Base-by-base conservation (phyloP, 108 stramenopile species). In the Schizochytrium sp. region DNA sequence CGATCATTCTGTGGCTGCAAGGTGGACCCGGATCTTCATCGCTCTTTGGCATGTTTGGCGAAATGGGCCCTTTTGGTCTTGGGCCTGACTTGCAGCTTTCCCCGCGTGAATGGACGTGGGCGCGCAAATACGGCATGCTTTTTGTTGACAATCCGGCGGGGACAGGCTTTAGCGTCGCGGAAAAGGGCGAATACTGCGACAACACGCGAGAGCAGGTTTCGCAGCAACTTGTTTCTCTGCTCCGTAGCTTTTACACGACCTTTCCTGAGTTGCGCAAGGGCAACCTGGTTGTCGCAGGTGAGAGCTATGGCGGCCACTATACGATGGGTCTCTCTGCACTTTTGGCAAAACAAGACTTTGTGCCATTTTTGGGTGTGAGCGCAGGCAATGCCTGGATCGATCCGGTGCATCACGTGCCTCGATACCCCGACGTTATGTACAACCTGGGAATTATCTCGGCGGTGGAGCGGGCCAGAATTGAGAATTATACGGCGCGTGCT, bases 231-330 rank as follows among this genome's bases (percentile, higher is more conserved):
- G 60, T 58, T 55, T 28, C 23, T 23, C 34, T 63, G 6, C 10
- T 91, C 5, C 44, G 8, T 16, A 44, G 57, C 44, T 91, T 92
- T 59, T 87, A 25, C 43, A 58, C 25, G 44, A 19, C 69, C 8
- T 91, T 88, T 58, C 89, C 89, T 34, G 90, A 72, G 3, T 21
- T 58, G 10, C 57, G n/a, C 29, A 3, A 29, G 29, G 28, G 34
- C 58, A 48, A 76, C 44, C 58, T 90, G 5, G 44, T 25, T 72
- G 48, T 92, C 44, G 51, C 89, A 10, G 92, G 92, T 51, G 92
- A 91, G 87, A 89, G 88, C 69, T 92, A 92, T 72, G 91, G 60
- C 5, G 91, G 91, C 5, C 58, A 91, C 58, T 91, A 89, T 60
- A 88, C 87, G 45, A 69, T 69, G 63, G 63, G 63, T 18, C 41